A percentile compares a stretch with the other conserved stretches of the same genome.
Evolutionary conservation across 2,329 filamentous ascomycete genomes (phyloP).

Genomic region (Fusarium oxysporum): DNA sequence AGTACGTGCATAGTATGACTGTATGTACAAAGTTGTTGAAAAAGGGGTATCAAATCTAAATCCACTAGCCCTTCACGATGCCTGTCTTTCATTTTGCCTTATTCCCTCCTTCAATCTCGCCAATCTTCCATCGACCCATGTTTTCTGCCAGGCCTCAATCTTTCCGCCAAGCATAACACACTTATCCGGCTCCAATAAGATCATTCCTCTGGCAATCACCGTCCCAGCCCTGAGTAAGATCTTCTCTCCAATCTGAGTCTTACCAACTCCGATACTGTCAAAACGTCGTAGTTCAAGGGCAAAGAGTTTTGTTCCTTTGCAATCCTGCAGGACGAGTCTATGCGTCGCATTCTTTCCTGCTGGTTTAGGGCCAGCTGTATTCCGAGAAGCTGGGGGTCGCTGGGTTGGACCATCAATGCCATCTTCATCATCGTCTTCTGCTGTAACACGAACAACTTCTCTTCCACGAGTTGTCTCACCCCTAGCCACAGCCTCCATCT

Average conservation of each 20-base stretch:
- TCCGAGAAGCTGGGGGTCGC: conserved; percentile 5
- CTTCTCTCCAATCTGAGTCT: conserved; percentile 82
- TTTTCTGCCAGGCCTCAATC: conserved; percentile 82
- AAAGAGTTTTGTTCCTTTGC: conserved; percentile 73
- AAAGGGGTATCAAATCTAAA: conserved; percentile 37
- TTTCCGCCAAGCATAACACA: conserved; percentile 87
- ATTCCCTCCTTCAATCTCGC: conserved; percentile 73
- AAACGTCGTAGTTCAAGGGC: conserved; percentile 79
- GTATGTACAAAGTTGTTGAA: background rate
- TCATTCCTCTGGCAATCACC: conserved; percentile 77
- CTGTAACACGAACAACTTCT: conserved; percentile 79
- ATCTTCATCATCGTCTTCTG: conserved; percentile 56
- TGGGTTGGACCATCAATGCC: conserved; percentile 57
- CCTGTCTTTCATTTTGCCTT: conserved; percentile 48
- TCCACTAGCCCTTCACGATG: background rate
- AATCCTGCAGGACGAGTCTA: conserved; percentile 86
- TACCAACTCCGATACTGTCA: conserved; percentile 72
- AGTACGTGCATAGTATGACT: background rate
- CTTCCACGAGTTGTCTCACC: conserved; percentile 81
- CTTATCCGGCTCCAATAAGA: conserved; percentile 79
- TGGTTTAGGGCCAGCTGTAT: conserved; percentile 32
- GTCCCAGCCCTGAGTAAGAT: conserved; percentile 74
- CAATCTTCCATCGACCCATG: conserved; percentile 80
- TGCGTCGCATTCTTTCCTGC: conserved; percentile 70
- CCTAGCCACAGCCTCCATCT: conserved; percentile 77